A percentile compares a stretch with the other conserved stretches of the same genome.
These are phyloP conservation scores for Fraxinus platypoda DNA, from an alignment of 305 asterid species.

Conservation along the genomic window DNA sequence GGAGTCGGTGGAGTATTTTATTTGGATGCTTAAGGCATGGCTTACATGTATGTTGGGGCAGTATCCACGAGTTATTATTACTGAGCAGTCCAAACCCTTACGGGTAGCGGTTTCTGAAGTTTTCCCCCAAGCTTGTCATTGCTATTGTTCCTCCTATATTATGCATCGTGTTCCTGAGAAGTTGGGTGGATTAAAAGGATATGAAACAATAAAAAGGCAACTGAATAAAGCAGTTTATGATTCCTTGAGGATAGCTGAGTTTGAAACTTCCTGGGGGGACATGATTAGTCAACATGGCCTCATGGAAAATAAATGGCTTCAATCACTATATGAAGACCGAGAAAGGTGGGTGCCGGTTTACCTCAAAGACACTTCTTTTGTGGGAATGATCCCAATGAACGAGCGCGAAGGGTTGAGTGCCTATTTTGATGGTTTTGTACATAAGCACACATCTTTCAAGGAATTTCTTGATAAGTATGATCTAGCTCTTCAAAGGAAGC, in stretches of 20 bases:
- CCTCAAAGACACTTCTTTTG: conserved; percentile 44
- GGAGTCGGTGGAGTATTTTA: conserved; percentile 49
- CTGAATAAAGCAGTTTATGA: conserved; percentile 45
- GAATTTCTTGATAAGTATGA: conserved; percentile 59
- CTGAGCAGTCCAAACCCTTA: conserved; percentile 50
- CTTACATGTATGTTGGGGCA: conserved; percentile 48
- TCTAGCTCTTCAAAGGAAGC: conserved; percentile 53
- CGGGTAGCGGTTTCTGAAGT: conserved; percentile 49
- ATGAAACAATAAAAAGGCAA: conserved; percentile 45
- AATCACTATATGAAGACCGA: conserved; percentile 46
- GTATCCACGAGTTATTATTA: conserved; percentile 47
- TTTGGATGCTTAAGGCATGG: conserved; percentile 60
- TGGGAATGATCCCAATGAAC: conserved; percentile 45
- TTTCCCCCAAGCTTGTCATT: conserved; percentile 46
- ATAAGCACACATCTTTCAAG: conserved; percentile 55
- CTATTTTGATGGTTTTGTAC: conserved; percentile 53
- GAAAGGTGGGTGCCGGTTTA: conserved; percentile 56
- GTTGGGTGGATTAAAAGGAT: conserved; percentile 57
- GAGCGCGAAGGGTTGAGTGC: conserved; percentile 33
- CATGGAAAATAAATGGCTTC: conserved; percentile 56
- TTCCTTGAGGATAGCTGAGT: conserved; percentile 53
- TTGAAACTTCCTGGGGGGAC: conserved; percentile 46
- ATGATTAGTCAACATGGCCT: conserved; percentile 46
- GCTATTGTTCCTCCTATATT: conserved; percentile 41
- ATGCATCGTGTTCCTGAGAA: conserved; percentile 64